Base-by-base conservation (phyloP, 139 green algal genomes). In the Diplosphaera chodatii region DNA sequence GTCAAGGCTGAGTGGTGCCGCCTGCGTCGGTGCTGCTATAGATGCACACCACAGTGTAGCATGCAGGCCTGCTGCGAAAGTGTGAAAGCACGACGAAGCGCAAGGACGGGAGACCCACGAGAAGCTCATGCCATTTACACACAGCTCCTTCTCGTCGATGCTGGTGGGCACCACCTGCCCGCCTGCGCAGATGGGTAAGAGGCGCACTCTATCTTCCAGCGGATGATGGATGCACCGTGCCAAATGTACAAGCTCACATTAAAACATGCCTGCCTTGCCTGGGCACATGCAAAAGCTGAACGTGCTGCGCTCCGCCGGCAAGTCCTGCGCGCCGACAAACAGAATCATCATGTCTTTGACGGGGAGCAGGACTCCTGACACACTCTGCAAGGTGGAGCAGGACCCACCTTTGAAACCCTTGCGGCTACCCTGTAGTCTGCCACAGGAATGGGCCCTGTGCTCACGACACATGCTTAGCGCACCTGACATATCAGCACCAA, bases 261-360 rank as follows among this genome's bases (percentile, higher is more conserved):
- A n/a, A 28, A 71, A 34, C 32, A 34, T 28, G 15, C 8, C 6
- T 27, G 32, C 27, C 27, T n/a, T 25, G 25, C 48, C 87, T 8
- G 91, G 91, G 67, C 91, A 96, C 91, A 96, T 96, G 76, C 91
- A 96, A 71, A 96, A 96, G n/a, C 78, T 89, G 80, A 88, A 96
- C 32, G 66, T 65, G 62, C 41, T 67, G 22, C 3, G 23, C 6
- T 71, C 37, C 3, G 66, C 66, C 29, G 55, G 28, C 21, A 48
- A 40, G 15, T 28, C 37, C 27, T 72, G 67, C 27, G 30, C 29
- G 33, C 16, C 10, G 23, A 21, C 66, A 71, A 8, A n/a, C n/a
- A n/a, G n/a, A n/a, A n/a, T n/a, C n/a, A n/a, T n/a, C n/a, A n/a
- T n/a, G 55, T 27, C 37, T 48, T 10, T 48, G 37, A 20, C 37